Evolutionary conservation across 164 flowering plant genomes (phyloP).

Genomic region (Aristolochia fimbriata): DNA sequence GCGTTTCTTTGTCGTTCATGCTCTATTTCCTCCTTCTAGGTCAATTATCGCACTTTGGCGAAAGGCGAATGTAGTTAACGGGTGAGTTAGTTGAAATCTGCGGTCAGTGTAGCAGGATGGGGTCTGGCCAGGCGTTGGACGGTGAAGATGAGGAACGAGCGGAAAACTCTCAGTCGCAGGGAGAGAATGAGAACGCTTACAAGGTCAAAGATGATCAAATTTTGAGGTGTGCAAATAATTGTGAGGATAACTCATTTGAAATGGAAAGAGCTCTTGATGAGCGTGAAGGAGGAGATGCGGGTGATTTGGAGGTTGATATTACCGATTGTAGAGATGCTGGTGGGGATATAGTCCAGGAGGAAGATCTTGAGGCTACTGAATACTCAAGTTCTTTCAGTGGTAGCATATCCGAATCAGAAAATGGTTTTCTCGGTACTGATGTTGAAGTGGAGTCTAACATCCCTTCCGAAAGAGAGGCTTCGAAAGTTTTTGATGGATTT

Average conservation of each 20-base stretch:
- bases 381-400: constrained; percentile 80
- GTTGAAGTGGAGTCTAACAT: constrained; percentile 68
- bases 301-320: constrained; percentile 12
- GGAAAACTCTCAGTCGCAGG: neutral
- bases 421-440: constrained; percentile 47
- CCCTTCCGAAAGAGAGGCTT: constrained; percentile 23
- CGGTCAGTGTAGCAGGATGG: neutral
- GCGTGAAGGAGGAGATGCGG: neutral
- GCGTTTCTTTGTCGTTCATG: too few relatives aligned
- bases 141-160: neutral
- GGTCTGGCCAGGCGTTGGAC: neutral
- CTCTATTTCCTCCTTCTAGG: too few relatives aligned
- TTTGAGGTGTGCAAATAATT: constrained; percentile 1
- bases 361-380: constrained; percentile 80
- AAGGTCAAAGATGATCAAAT: neutral
- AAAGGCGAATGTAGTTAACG: too few relatives aligned
- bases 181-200: neutral
- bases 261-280: neutral
- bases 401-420: constrained; percentile 49
- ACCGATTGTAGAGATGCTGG: constrained; percentile 17
- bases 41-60: too few relatives aligned
- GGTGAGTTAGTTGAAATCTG: too few relatives aligned
- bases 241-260: constrained; percentile 1
- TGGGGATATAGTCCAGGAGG: constrained; percentile 19
- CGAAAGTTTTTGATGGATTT: constrained; percentile 25